Evolutionary conservation across 129 eudicot genomes (phyloP).

Genomic region (Oenanthe sinensis): DNA sequence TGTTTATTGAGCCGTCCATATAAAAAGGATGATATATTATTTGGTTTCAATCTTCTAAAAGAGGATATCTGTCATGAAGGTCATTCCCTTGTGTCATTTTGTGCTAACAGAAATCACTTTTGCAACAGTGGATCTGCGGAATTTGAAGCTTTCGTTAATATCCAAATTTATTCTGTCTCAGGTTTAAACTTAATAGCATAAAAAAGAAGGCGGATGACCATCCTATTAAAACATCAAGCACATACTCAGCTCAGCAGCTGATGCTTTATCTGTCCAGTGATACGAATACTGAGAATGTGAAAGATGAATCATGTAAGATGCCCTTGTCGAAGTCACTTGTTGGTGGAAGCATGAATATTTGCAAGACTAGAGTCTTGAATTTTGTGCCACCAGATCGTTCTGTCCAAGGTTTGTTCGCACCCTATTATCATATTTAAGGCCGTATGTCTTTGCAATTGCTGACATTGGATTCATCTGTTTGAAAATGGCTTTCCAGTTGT

Average conservation of each 20-base stretch:
- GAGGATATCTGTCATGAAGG: not conserved
- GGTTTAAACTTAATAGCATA: slow-evolving; percentile 65
- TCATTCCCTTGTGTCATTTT: not conserved
- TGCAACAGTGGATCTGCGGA: not conserved
- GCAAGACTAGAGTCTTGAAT: slow-evolving; percentile 65
- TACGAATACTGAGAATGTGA: slow-evolving; percentile 42
- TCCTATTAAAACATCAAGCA: slow-evolving; percentile 25
- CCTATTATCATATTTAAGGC: slow-evolving; percentile 3
- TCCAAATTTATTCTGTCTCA: slow-evolving; percentile 28
- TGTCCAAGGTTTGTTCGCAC: slow-evolving; percentile 55
- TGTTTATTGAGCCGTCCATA: not conserved
- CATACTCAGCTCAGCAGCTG: slow-evolving; percentile 40
- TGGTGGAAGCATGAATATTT: slow-evolving; percentile 74
- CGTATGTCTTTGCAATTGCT: slow-evolving; percentile 15
- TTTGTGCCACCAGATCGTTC: slow-evolving; percentile 54
- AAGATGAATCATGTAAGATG: slow-evolving; percentile 71
- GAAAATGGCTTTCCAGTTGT: slow-evolving; percentile 44
- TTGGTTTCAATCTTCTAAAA: slow-evolving; percentile 6
- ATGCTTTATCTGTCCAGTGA: slow-evolving; percentile 39
- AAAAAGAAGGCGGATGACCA: slow-evolving; percentile 60
- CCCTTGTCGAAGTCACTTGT: slow-evolving; percentile 73
- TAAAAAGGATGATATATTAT: not conserved
- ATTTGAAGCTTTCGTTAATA: not conserved
- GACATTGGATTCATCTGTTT: slow-evolving; percentile 16
- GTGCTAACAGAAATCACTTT: not conserved